phyloP scores from a whole-genome alignment of 768 basidiomycete genomes.

The Nidularia sp. region DNA sequence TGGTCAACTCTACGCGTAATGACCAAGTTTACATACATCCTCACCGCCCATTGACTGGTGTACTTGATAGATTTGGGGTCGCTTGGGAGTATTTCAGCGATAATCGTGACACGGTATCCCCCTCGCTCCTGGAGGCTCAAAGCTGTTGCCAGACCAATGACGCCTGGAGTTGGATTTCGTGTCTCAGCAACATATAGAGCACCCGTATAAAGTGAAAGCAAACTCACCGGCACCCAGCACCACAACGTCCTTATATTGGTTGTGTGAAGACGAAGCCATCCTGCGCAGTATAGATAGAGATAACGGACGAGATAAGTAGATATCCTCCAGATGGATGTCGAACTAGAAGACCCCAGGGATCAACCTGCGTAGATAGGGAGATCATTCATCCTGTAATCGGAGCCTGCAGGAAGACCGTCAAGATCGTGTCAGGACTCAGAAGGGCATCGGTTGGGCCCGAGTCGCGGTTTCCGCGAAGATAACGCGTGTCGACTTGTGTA shows the following conservation, averaged over 20 bases:
- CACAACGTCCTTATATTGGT: not conserved
- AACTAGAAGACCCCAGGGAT: no score
- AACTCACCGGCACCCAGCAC: not conserved
- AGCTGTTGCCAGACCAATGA: conserved; percentile 73
- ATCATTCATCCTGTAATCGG: no score
- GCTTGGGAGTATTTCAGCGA: conserved; percentile 66
- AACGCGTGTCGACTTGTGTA: no score
- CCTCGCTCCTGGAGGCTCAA: conserved; percentile 60
- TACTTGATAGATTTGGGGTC: conserved; percentile 67
- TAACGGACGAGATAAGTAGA: no score
- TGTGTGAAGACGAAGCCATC: not conserved
- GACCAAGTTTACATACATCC: not conserved
- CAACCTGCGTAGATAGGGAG: no score
- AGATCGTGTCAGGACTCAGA: no score
- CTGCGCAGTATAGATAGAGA: no score
- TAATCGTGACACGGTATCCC: conserved; percentile 58
- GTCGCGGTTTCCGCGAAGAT: no score
- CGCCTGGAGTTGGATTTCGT: conserved; percentile 39
- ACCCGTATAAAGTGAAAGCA: conserved; percentile 8
- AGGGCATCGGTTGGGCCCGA: no score
- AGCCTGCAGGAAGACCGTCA: no score
- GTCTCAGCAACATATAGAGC: not conserved
- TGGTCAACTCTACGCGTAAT: not conserved
- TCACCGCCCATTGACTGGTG: conserved; percentile 63
- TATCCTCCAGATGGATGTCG: no score